Percentiles rank a stretch among this genome's conserved stretches.
phyloP scores from a whole-genome alignment of 352 stramenopile genomes.

The Pythium sukuiense region DNA sequence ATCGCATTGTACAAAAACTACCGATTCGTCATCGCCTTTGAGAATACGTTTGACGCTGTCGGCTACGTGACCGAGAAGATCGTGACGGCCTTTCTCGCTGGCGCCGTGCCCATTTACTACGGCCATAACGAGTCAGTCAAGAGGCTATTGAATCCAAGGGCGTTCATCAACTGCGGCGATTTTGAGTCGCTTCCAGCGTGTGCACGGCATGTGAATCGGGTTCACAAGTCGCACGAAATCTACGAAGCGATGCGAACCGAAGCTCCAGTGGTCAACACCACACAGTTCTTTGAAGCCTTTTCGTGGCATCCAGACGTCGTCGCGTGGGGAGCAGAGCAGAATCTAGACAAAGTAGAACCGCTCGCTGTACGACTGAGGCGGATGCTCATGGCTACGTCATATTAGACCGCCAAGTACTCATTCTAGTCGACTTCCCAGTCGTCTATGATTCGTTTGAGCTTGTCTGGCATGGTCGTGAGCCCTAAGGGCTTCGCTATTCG shows the following conservation, averaged over 20 bases:
- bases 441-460: not conserved
- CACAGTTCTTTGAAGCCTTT: slow-evolving; percentile 14
- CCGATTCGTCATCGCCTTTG: slow-evolving; percentile 72
- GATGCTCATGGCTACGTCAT: too few relatives aligned
- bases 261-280: slow-evolving; percentile 2
- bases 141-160: slow-evolving; percentile 45
- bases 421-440: not conserved
- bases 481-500: not conserved
- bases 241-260: slow-evolving; percentile 8
- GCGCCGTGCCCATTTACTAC: slow-evolving; percentile 54
- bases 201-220: slow-evolving; percentile 9
- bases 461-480: not conserved
- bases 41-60: slow-evolving; percentile 35
- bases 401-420: too few relatives aligned
- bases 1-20: slow-evolving; percentile 24
- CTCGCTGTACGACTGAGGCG: too few relatives aligned
- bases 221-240: not conserved
- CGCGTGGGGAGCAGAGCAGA: too few relatives aligned
- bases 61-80: slow-evolving; percentile 76
- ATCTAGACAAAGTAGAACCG: too few relatives aligned
- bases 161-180: slow-evolving; percentile 53
- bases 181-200: slow-evolving; percentile 45
- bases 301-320: slow-evolving; percentile 28
- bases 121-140: slow-evolving; percentile 41
- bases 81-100: slow-evolving; percentile 56